Conservation (phyloP, 345 rosid species). For the Lumnitzera littorea region DNA sequence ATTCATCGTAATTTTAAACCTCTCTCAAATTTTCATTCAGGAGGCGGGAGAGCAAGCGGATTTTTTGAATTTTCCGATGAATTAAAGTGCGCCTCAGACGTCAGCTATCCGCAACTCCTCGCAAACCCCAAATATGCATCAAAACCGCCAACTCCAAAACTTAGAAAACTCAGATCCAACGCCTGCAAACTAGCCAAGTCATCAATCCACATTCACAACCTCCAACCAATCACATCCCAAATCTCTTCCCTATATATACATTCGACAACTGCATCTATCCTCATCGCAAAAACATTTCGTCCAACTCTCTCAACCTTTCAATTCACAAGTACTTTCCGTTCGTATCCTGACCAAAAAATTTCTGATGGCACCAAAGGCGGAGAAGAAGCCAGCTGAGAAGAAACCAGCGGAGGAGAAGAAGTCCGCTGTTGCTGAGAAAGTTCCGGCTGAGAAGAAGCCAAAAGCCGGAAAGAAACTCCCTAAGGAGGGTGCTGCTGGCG, state of each 20-base stretch:
- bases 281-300: accelerated
- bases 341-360: not conserved
- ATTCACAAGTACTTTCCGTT: no score
- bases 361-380: slow-evolving; percentile 46
- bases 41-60: no score
- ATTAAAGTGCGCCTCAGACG: not conserved
- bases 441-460: slow-evolving; percentile 49
- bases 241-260: not conserved
- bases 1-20: no score
- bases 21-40: no score
- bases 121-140: not conserved
- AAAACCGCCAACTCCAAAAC: not conserved
- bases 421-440: slow-evolving; percentile 30
- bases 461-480: slow-evolving; percentile 48
- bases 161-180: not conserved
- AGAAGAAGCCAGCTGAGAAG: slow-evolving; percentile 32
- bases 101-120: not conserved
- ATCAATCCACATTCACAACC: not conserved
- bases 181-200: not conserved
- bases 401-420: slow-evolving; percentile 41
- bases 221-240: not conserved
- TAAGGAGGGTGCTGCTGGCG: slow-evolving; percentile 28
- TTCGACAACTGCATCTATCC: not conserved
- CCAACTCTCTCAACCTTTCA: no score
- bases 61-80: no score